Evolutionary conservation across 2,329 filamentous ascomycete species (phyloP).

Genomic region (Huntiella omanensis): DNA sequence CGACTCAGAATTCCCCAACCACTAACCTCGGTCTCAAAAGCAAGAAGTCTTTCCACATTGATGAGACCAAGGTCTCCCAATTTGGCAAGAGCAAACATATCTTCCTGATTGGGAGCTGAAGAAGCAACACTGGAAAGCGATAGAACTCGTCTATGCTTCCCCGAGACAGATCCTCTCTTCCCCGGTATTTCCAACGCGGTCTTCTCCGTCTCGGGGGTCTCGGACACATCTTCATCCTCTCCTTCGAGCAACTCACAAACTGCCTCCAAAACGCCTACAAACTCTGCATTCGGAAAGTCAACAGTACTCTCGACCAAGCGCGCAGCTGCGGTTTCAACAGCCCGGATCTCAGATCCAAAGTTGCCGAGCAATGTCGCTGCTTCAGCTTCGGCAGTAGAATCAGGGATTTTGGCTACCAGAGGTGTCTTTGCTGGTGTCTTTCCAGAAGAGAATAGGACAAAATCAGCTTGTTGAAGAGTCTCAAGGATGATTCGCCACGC

Average conservation of each 20-base stretch:
- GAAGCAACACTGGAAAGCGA: conserved; percentile 27
- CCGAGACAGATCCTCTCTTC: conserved; percentile 18
- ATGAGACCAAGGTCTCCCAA: conserved; percentile 53
- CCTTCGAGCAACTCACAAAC: conserved; percentile 50
- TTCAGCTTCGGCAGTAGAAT: conserved; percentile 32
- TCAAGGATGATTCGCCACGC: conserved; percentile 88
- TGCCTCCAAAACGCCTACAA: conserved; percentile 56
- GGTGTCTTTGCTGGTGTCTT: conserved; percentile 34
- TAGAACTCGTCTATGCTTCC: conserved; percentile 26
- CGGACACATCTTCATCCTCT: conserved; percentile 12
- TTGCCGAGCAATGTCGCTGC: conserved; percentile 37
- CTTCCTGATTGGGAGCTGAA: conserved; percentile 37
- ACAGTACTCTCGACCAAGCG: conserved; percentile 80
- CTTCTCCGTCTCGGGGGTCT: conserved; percentile 1
- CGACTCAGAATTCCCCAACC: conserved; percentile 55
- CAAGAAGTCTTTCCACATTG: conserved; percentile 57
- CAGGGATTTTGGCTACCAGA: conserved; percentile 24
- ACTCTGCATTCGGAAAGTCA: conserved; percentile 72
- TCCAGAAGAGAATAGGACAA: conserved; percentile 53
- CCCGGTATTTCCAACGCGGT: conserved; percentile 6
- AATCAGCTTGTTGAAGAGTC: conserved; percentile 80
- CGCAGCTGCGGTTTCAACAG: conserved; percentile 72
- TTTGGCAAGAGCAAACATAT: conserved; percentile 52
- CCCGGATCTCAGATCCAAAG: conserved; percentile 62
- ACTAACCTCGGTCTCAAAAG: conserved; percentile 43